phyloP scores from a whole-genome alignment of 2,329 filamentous ascomycete genomes.

The Setomelanomma holmii region DNA sequence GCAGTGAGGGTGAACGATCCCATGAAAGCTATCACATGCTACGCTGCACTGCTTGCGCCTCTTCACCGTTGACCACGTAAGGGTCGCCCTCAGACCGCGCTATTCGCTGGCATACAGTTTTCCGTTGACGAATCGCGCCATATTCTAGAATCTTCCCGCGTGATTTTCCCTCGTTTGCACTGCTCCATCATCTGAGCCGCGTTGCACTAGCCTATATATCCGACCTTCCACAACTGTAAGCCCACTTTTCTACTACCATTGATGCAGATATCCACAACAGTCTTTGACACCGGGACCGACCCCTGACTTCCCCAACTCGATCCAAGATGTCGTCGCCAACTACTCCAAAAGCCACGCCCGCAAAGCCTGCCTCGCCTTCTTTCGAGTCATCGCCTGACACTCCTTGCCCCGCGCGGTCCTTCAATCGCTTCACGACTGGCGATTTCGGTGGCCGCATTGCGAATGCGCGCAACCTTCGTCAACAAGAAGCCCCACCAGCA shows the following conservation, averaged over 20 bases:
- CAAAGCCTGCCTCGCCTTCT: neutral
- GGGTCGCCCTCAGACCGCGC: no score
- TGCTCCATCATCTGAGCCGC: neutral
- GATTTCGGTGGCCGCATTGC: constrained; percentile 12
- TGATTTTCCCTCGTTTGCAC: neutral
- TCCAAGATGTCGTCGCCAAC: neutral
- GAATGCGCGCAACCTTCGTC: constrained; percentile 10
- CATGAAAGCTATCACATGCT: neutral
- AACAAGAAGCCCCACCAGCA: constrained; percentile 1
- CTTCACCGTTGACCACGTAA: neutral
- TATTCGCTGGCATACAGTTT: neutral
- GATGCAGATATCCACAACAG: neutral
- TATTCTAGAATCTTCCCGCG: neutral
- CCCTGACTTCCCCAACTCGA: neutral
- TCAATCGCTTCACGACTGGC: neutral
- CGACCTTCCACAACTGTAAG: neutral
- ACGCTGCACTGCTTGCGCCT: neutral
- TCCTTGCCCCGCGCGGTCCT: neutral
- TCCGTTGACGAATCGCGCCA: neutral
- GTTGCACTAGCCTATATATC: neutral
- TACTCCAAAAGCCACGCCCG: neutral
- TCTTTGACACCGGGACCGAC: neutral
- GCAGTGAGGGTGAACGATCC: neutral
- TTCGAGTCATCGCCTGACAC: neutral
- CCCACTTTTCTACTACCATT: neutral